These are phyloP conservation scores for Phytophthora podocarpi DNA, from an alignment of 352 stramenopile genomes.

Conservation along the genomic window DNA sequence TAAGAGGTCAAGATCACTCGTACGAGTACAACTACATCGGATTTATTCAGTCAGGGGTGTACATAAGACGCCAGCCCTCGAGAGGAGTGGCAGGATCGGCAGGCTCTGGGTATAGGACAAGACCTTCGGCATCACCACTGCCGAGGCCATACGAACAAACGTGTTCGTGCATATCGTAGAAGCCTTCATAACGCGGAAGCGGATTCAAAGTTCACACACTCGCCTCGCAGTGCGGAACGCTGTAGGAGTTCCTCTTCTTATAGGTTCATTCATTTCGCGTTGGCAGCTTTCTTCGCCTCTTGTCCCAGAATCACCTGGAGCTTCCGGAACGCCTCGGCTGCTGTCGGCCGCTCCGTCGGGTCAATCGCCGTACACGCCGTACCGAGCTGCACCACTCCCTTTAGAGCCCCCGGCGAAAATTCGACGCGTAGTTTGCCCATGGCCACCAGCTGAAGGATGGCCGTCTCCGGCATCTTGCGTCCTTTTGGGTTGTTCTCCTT, in stretches of 20 bases:
- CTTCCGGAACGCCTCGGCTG: constrained; percentile 41
- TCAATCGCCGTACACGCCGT: constrained; percentile 49
- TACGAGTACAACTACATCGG: constrained; percentile 36
- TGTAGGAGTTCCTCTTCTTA: constrained; percentile 29
- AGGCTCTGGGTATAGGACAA: constrained; percentile 2
- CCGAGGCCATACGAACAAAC: constrained; percentile 22
- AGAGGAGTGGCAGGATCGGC: constrained; percentile 14
- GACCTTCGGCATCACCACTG: constrained; percentile 11
- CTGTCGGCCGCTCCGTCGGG: constrained; percentile 42
- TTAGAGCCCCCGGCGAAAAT: constrained; percentile 34
- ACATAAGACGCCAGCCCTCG: constrained; percentile 21
- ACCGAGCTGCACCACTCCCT: constrained; percentile 38
- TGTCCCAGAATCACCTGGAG: constrained; percentile 44
- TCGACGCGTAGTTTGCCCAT: constrained; percentile 49
- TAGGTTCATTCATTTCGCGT: constrained; percentile 38
- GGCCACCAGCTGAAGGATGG: constrained; percentile 53
- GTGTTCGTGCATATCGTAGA: constrained; percentile 15
- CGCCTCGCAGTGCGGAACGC: neutral
- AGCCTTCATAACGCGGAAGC: constrained; percentile 39
- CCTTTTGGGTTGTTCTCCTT: constrained; percentile 42
- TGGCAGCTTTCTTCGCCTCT: constrained; percentile 33
- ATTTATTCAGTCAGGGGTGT: constrained; percentile 36
- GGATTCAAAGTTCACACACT: constrained; percentile 16
- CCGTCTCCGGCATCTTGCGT: constrained; percentile 48
- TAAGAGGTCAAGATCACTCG: constrained; percentile 4